These are phyloP conservation scores for Coniophora puteana DNA, from an alignment of 1,284 basidiomycete genomes.

Conservation along the genomic window DNA sequence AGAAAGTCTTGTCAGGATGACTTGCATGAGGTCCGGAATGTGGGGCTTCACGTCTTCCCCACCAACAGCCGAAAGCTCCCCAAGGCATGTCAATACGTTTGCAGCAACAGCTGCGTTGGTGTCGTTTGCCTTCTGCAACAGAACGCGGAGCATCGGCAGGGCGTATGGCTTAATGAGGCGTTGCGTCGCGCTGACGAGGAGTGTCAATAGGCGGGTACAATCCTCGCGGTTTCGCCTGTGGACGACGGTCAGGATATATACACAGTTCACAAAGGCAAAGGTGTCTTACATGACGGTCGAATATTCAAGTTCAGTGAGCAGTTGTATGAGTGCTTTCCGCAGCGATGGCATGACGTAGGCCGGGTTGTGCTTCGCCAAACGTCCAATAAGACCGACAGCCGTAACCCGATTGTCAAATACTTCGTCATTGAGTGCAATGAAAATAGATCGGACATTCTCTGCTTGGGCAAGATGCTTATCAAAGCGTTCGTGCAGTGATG, in stretches of 20 bases:
- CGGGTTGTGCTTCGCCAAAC: conserved; percentile 93
- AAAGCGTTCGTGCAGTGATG: conserved; percentile 89
- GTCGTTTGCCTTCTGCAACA: conserved; percentile 88
- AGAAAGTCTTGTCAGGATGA: conserved; percentile 85
- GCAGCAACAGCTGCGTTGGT: conserved; percentile 86
- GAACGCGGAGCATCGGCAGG: conserved; percentile 90
- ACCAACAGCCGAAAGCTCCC: conserved; percentile 90
- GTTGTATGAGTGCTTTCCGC: conserved; percentile 93
- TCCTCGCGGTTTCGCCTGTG: conserved; percentile 84
- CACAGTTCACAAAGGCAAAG: background rate
- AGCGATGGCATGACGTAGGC: conserved; percentile 99
- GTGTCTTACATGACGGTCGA: conserved; percentile 80
- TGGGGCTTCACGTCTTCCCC: conserved; percentile 89
- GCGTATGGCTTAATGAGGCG: conserved; percentile 96
- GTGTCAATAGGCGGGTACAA: conserved; percentile 83
- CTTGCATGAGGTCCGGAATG: conserved; percentile 85
- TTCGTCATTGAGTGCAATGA: conserved; percentile 98
- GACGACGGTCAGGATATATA: conserved; percentile 8
- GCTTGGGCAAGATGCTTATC: conserved; percentile 99
- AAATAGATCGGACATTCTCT: conserved; percentile 95
- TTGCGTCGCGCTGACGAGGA: conserved; percentile 88
- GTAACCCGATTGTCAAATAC: conserved; percentile 91
- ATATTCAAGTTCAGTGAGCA: conserved; percentile 97
- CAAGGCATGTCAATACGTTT: conserved; percentile 91
- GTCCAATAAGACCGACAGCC: conserved; percentile 90